Evolutionary conservation across 805 yeast species (phyloP), one percentile per base, ranked within the genome.

Genomic region (Yarrowia sp.): DNA sequence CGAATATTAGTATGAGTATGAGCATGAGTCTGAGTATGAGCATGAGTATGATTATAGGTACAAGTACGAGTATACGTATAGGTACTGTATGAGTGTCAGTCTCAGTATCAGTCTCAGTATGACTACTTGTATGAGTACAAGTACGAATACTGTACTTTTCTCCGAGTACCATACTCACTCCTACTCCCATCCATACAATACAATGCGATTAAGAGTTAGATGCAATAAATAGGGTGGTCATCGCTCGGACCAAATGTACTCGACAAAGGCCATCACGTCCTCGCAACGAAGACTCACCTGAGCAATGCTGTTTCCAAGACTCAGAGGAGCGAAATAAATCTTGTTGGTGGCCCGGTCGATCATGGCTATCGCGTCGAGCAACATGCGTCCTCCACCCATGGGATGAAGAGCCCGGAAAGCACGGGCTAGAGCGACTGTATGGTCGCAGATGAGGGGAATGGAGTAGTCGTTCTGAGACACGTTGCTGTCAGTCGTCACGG

Each of bases 361-460:
- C 46, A 68, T 66, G 14, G 74, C 75, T 10, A 75, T 66, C 40
- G 74, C 68, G n/a, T 70, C 70, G n/a, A 71, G 41, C 11, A 73
- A 68, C 33, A 40, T 58, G 2, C 67, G 30, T 2, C 75, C 73
- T 11, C 77, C 76, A 3, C 77, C 78, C n/a, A 74, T 63, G 3
- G 75, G 76, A 38, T 71, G 72, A 33, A 71, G 40, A 19, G 71
- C 76, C 3, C 73, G 67, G 58, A 75, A 73, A 54, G 69, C 70
- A 19, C 62, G 56, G 9, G 74, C 77, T 5, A 75, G 70, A 10
- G 66, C 66, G 3, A 71, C 71, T 0, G 41, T 21, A 11, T 67
- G 68, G 66, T 74, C 77, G 51, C 67, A 67, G 1, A 73, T 51
- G 17, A 46, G 65, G 6, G 70, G 67, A 21, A 71, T 33, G 2